Conservation (phyloP, 345 rosid species). For the Corchorus capsularis region DNA sequence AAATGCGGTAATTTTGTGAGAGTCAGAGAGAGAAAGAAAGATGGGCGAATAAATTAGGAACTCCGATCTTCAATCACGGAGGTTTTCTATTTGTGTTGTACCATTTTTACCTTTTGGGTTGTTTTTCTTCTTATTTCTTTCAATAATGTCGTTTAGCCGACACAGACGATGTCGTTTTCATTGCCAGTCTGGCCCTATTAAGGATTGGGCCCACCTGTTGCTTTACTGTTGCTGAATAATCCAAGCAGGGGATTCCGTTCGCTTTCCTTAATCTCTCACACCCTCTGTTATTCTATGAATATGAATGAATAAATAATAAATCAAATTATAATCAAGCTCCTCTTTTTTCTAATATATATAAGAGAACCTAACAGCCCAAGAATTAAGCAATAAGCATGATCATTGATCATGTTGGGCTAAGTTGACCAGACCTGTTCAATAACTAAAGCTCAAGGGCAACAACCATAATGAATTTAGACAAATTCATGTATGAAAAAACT, state of each 20-base stretch:
- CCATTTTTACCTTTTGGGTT: too few relatives aligned
- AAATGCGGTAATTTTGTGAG: neutral
- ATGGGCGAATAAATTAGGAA: too few relatives aligned
- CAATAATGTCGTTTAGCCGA: constrained; percentile 4
- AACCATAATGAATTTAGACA: neutral
- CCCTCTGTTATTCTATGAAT: too few relatives aligned
- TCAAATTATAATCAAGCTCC: too few relatives aligned
- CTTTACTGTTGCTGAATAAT: too few relatives aligned
- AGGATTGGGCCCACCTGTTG: neutral
- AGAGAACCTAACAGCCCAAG: neutral
- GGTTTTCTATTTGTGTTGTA: too few relatives aligned
- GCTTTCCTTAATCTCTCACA: too few relatives aligned
- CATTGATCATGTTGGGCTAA: neutral
- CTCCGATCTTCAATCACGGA: too few relatives aligned
- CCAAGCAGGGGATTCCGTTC: too few relatives aligned
- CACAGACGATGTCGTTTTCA: constrained; percentile 23
- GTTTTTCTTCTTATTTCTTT: neutral
- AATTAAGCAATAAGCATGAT: neutral
- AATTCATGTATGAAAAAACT: neutral
- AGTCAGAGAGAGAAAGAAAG: too few relatives aligned
- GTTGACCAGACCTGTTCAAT: neutral
- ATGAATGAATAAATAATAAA: too few relatives aligned
- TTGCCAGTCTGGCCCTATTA: neutral
- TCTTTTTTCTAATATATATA: too few relatives aligned
- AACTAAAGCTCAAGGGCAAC: neutral